Percentiles rank a stretch among this genome's conserved stretches.
Evolutionary conservation across 495 filamentous ascomycete species (phyloP).

Genomic region (Neurospora sp.): DNA sequence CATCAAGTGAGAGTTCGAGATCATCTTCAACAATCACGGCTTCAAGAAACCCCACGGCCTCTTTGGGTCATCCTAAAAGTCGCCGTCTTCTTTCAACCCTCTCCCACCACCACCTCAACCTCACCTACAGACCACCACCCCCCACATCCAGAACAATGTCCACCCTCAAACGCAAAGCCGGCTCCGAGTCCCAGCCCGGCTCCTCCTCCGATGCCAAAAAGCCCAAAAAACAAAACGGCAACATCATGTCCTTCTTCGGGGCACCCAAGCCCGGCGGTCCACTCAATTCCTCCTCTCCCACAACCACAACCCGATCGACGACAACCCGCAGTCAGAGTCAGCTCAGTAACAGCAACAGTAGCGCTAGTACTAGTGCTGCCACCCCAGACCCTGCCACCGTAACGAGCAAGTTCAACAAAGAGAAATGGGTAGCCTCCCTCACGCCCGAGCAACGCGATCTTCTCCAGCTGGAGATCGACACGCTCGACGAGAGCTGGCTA

Average conservation of each 20-base stretch:
- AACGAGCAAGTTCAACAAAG: slow-evolving; percentile 65
- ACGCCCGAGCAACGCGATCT: slow-evolving; percentile 73
- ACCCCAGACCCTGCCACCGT: slow-evolving; percentile 19
- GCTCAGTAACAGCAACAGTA: slow-evolving; percentile 11
- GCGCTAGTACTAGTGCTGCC: slow-evolving; percentile 1
- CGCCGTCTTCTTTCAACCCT: not conserved
- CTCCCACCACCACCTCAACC: not conserved
- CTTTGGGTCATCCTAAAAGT: not conserved
- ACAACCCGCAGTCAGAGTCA: not conserved
- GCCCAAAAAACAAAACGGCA: slow-evolving; percentile 55
- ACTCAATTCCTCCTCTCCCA: not conserved
- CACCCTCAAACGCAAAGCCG: slow-evolving; percentile 59
- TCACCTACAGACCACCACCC: not conserved
- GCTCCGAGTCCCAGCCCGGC: slow-evolving; percentile 30
- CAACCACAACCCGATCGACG: not conserved
- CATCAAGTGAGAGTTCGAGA: not conserved
- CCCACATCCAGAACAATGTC: slow-evolving; percentile 28
- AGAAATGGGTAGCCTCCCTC: slow-evolving; percentile 70
- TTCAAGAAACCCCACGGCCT: not conserved
- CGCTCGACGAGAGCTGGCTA: slow-evolving; percentile 84
- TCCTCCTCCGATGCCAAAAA: slow-evolving; percentile 52
- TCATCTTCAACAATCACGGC: not conserved
- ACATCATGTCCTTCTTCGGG: slow-evolving; percentile 46
- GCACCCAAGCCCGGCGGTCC: slow-evolving; percentile 20
- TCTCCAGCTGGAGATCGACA: slow-evolving; percentile 81